phyloP scores from a whole-genome alignment of 768 basidiomycete species.

The Kwoniella pini region DNA sequence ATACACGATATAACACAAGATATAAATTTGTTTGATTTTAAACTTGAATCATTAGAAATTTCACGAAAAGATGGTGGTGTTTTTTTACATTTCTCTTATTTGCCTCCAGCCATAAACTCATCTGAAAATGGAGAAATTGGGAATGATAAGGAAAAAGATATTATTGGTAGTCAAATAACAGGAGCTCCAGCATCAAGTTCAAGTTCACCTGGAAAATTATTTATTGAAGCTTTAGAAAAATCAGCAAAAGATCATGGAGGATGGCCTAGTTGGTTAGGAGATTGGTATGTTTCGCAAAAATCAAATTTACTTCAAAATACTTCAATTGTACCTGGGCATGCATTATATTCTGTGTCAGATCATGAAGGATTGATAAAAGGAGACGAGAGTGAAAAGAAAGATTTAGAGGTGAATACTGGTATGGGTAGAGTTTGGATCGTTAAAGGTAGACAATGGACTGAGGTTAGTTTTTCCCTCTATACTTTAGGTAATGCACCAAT shows the following conservation, averaged over 20 bases:
- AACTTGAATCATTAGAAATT: constrained; percentile 50
- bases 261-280: constrained; percentile 51
- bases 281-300: constrained; percentile 38
- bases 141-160: not conserved
- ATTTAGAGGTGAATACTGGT: constrained; percentile 35
- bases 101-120: constrained; percentile 29
- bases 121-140: not conserved
- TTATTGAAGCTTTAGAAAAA: constrained; percentile 43
- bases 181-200: not conserved
- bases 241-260: constrained; percentile 44
- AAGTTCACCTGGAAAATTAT: constrained; percentile 35
- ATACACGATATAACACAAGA: constrained; percentile 48
- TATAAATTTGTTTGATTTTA: constrained; percentile 33
- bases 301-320: constrained; percentile 7
- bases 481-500: not conserved
- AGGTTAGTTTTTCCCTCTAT: constrained; percentile 26
- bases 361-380: constrained; percentile 30
- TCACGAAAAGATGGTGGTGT: constrained; percentile 49
- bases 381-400: constrained; percentile 34
- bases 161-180: not conserved
- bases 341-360: constrained; percentile 30
- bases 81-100: constrained; percentile 51
- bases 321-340: constrained; percentile 35
- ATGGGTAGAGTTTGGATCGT: constrained; percentile 52
- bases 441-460: constrained; percentile 53